Evolutionary conservation across 495 filamentous ascomycete genomes (phyloP).

Genomic region (Ramalina peruviana): DNA sequence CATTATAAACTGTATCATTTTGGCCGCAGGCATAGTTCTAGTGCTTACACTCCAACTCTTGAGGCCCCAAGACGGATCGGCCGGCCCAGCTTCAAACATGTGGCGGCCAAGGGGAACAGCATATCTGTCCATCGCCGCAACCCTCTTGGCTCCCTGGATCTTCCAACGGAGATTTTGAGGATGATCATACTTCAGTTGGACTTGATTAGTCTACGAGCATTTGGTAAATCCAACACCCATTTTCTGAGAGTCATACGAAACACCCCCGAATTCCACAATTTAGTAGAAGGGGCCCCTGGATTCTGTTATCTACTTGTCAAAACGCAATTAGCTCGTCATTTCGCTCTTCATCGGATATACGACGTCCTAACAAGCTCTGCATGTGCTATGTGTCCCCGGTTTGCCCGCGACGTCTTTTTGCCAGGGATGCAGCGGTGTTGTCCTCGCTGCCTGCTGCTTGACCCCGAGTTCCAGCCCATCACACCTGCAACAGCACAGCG

Average conservation of each 20-base stretch:
- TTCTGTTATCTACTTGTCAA: background rate
- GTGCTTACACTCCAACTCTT: too few species aligned
- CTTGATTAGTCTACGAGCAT: background rate
- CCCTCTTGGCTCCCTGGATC: background rate
- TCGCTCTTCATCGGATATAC: background rate
- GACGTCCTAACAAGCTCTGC: background rate
- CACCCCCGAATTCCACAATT: background rate
- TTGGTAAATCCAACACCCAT: background rate
- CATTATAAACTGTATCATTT: too few species aligned
- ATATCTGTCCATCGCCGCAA: too few species aligned
- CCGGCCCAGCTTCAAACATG: too few species aligned
- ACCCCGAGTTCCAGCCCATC: background rate
- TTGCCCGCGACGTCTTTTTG: background rate
- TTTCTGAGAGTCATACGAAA: background rate
- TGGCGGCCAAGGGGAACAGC: too few species aligned
- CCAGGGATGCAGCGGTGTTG: slow-evolving; percentile 4
- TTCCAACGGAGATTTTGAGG: background rate
- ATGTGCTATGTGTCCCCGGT: background rate
- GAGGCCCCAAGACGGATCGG: too few species aligned
- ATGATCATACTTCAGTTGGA: background rate
- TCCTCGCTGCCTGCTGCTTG: background rate
- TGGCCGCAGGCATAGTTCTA: too few species aligned
- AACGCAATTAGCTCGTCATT: background rate
- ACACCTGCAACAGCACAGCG: background rate
- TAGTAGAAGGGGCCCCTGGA: background rate